phyloP scores from a whole-genome alignment of 208 protist genomes.

The Zelonia costaricensis region DNA sequence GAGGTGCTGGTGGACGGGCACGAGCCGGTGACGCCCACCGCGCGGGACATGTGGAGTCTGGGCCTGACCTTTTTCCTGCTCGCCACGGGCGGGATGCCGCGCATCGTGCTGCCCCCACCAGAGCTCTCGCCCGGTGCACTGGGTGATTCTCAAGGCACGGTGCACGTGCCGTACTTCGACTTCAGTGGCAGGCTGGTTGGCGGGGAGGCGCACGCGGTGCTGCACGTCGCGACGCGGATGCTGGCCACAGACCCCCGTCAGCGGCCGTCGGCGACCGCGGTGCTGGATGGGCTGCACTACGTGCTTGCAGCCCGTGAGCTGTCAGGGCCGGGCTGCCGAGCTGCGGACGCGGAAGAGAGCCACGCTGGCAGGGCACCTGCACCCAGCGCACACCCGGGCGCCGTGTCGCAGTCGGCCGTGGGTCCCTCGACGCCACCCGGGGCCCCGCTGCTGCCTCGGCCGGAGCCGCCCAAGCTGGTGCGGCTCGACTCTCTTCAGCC shows the following conservation, averaged over 20 bases:
- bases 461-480: too few species aligned
- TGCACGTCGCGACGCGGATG: not conserved
- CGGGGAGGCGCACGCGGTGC: not conserved
- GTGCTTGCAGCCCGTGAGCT: not conserved
- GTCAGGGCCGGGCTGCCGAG: not conserved
- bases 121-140: too few species aligned
- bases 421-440: too few species aligned
- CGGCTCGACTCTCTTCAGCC: too few species aligned
- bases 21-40: not conserved
- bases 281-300: not conserved
- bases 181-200: not conserved
- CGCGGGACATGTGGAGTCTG: conserved; percentile 24
- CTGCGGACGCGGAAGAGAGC: too few species aligned
- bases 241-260: not conserved
- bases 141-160: not conserved
- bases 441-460: too few species aligned
- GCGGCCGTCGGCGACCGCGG: not conserved
- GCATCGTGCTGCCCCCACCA: too few species aligned
- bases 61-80: conserved; percentile 13
- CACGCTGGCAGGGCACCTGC: too few species aligned
- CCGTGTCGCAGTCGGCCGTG: too few species aligned
- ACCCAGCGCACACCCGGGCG: too few species aligned
- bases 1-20: not conserved
- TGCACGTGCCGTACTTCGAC: not conserved
- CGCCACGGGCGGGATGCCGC: not conserved